These are phyloP conservation scores for Pulveroboletus sp. DNA, from an alignment of 768 basidiomycete genomes.

Conservation along the genomic window DNA sequence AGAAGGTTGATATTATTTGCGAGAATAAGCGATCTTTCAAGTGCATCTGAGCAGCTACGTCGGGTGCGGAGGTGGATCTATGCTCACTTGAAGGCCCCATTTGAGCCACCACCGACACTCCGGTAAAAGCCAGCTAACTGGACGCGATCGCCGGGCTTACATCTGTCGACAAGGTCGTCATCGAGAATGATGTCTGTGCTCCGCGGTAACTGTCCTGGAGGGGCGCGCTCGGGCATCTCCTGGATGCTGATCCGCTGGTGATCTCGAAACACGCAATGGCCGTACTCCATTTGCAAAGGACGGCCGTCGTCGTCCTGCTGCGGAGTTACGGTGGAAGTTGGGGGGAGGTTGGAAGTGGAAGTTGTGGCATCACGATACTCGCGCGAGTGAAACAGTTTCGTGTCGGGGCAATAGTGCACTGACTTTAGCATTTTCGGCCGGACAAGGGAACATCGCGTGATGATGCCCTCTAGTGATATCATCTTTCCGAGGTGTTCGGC, in stretches of 20 bases:
- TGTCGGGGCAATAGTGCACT: conserved; percentile 91
- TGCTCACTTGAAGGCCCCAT: conserved; percentile 88
- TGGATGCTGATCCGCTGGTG: conserved; percentile 98
- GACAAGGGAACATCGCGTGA: conserved; percentile 95
- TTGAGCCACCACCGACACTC: conserved; percentile 86
- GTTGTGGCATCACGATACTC: conserved; percentile 92
- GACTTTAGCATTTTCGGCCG: conserved; percentile 98
- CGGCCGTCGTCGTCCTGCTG: conserved; percentile 89
- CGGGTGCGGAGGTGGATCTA: conserved; percentile 9
- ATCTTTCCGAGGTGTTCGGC: conserved; percentile 90
- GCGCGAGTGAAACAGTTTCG: conserved; percentile 75
- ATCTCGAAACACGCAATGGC: conserved; percentile 87
- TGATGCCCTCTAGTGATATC: conserved; percentile 97
- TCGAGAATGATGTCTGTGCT: conserved; percentile 95
- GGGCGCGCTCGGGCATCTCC: conserved; percentile 99
- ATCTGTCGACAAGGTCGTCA: conserved; percentile 94
- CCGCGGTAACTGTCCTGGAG: conserved; percentile 92
- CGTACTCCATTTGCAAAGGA: conserved; percentile 86
- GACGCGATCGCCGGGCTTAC: conserved; percentile 96
- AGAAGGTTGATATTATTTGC: conserved; percentile 95
- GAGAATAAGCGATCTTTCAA: conserved; percentile 76
- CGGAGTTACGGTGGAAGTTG: conserved; percentile 82
- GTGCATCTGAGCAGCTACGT: conserved; percentile 9
- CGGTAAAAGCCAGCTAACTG: conserved; percentile 95
- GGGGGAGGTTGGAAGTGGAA: conserved; percentile 79